These are phyloP conservation scores for Volvox carteri DNA, from an alignment of 163 green algal genomes.

Conservation along the genomic window DNA sequence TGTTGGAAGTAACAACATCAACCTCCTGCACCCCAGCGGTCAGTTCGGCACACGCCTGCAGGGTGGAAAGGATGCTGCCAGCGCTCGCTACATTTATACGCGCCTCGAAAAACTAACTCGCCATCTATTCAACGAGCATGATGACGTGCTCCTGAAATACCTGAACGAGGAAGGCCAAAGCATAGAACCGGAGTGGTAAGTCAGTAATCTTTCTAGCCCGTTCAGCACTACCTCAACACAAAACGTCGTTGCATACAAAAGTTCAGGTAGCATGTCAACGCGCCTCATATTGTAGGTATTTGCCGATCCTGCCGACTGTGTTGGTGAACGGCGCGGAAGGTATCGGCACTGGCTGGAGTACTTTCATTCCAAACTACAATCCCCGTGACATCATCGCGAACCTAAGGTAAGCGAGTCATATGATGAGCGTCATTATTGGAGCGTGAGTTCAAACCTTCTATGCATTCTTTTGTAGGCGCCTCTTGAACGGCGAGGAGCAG, in stretches of 20 bases:
- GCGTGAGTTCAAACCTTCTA: not conserved
- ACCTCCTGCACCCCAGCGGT: slow-evolving; percentile 91
- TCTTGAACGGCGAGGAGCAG: slow-evolving; percentile 69
- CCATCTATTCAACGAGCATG: slow-evolving; percentile 92
- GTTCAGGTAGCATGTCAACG: too few relatives aligned
- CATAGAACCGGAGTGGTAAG: slow-evolving; percentile 97
- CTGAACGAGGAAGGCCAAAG: slow-evolving; percentile 97
- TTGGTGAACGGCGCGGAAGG: slow-evolving; percentile 99
- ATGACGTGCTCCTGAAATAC: slow-evolving; percentile 96
- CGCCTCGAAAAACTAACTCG: slow-evolving; percentile 88
- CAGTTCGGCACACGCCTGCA: slow-evolving; percentile 97
- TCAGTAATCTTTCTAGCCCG: not conserved
- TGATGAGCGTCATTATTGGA: not conserved
- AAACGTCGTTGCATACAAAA: too few relatives aligned
- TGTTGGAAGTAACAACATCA: slow-evolving; percentile 99
- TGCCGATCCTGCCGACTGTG: slow-evolving; percentile 96
- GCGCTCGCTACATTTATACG: slow-evolving; percentile 98
- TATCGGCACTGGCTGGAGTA: slow-evolving; percentile 99
- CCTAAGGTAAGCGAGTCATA: slow-evolving; percentile 70
- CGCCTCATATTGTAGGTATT: slow-evolving; percentile 91
- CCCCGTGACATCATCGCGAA: slow-evolving; percentile 95
- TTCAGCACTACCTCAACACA: too few relatives aligned
- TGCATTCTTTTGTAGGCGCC: slow-evolving; percentile 19
- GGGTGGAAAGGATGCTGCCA: slow-evolving; percentile 97
- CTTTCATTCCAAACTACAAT: slow-evolving; percentile 98